A percentile compares a stretch with the other conserved stretches of the same genome.
phyloP scores from a whole-genome alignment of 805 yeast species.

The Pichia occidentalis region DNA sequence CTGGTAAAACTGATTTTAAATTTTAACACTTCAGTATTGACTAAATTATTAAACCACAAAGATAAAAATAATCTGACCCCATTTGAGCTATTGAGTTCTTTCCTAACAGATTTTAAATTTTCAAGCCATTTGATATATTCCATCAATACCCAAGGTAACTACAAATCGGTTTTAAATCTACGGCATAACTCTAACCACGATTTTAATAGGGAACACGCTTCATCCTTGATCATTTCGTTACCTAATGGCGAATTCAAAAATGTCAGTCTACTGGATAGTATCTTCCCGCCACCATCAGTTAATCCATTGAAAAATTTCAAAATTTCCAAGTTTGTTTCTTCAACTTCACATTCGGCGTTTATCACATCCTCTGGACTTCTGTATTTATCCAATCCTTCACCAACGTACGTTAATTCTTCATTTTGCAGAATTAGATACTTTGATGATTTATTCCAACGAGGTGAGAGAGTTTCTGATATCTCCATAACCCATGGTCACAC shows the following conservation, averaged over 20 bases:
- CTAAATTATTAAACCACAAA: conserved; percentile 40
- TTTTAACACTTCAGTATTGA: conserved; percentile 11
- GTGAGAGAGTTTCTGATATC: conserved; percentile 30
- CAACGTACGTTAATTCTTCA: conserved; percentile 1
- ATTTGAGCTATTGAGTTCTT: conserved; percentile 47
- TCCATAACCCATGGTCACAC: conserved; percentile 65
- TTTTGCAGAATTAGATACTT: conserved; percentile 11
- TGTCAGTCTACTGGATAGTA: neutral
- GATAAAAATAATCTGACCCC: conserved; percentile 74
- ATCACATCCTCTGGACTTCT: conserved; percentile 11
- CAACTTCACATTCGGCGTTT: conserved; percentile 11
- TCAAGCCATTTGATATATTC: neutral
- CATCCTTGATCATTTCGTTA: conserved; percentile 5
- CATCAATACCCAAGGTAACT: conserved; percentile 8
- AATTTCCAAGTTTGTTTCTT: conserved; percentile 4
- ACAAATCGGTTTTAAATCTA: too few species aligned
- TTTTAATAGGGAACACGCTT: neutral
- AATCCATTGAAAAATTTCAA: conserved; percentile 8
- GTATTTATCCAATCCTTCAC: conserved; percentile 4
- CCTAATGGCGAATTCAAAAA: conserved; percentile 7
- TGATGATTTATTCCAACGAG: conserved; percentile 8
- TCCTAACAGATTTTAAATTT: conserved; percentile 2
- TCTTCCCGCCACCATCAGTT: conserved; percentile 4
- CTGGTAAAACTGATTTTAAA: conserved; percentile 42
- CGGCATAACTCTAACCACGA: too few species aligned